Percentiles rank a stretch among this genome's conserved stretches.
phyloP scores from a whole-genome alignment of 2,329 filamentous ascomycete species.

The Tolypocladium inflatum region DNA sequence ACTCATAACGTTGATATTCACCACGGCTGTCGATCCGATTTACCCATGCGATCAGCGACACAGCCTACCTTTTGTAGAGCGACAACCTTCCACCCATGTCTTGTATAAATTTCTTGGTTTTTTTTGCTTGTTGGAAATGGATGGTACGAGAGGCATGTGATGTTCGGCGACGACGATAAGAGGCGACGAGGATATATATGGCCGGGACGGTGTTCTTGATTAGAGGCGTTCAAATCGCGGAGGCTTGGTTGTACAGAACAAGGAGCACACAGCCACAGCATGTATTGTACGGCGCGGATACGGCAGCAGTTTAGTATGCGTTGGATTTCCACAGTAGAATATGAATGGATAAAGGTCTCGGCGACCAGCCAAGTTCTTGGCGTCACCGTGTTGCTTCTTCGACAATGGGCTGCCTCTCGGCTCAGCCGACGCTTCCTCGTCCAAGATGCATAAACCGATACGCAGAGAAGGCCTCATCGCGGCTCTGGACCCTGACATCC shows the following conservation, averaged over 20 bases:
- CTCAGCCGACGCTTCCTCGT: background rate
- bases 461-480: background rate
- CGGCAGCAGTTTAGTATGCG: background rate
- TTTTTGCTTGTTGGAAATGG: background rate
- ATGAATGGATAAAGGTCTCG: background rate
- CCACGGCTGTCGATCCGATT: too few species aligned
- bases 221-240: background rate
- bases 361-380: background rate
- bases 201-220: background rate
- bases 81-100: too few species aligned
- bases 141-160: background rate
- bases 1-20: slow-evolving; percentile 16
- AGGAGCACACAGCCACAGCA: background rate
- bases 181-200: background rate
- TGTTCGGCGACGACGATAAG: background rate
- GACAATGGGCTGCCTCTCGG: background rate
- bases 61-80: background rate
- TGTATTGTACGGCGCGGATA: background rate
- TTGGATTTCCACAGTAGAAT: background rate
- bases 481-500: background rate
- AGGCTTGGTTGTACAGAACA: background rate
- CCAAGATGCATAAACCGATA: background rate
- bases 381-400: background rate
- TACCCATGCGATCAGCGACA: background rate
- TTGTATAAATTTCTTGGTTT: background rate